Conservation (phyloP, 2,329 filamentous ascomycete species). For the Fonsecaea multimorphosa region DNA sequence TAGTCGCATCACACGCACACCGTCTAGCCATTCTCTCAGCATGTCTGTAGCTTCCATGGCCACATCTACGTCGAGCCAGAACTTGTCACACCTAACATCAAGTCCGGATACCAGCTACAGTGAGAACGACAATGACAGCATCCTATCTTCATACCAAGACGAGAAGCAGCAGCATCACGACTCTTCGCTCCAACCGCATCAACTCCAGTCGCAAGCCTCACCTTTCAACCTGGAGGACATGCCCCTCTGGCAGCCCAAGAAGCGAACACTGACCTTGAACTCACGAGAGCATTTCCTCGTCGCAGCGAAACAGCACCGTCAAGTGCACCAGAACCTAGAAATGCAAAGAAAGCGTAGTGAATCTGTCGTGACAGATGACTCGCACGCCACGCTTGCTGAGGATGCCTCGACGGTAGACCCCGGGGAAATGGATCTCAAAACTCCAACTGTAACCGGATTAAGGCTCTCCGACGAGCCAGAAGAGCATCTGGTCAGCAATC, state of each 20-base stretch:
- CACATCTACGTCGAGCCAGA: conserved; percentile 7
- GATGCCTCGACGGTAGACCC: not conserved
- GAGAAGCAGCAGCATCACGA: conserved; percentile 5
- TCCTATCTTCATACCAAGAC: conserved; percentile 10
- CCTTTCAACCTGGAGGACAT: conserved; percentile 12
- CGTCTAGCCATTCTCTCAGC: conserved; percentile 12
- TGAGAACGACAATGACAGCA: conserved; percentile 11
- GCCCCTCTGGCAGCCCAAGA: conserved; percentile 14
- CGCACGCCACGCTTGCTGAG: conserved; percentile 19
- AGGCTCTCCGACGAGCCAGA: conserved; percentile 1
- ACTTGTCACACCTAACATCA: conserved; percentile 1
- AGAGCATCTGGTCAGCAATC: conserved; percentile 4
- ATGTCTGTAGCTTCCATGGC: conserved; percentile 11
- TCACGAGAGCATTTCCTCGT: conserved; percentile 20
- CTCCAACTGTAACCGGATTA: conserved; percentile 18
- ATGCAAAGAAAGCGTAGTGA: conserved; percentile 14
- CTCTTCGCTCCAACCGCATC: not conserved
- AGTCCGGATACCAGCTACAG: conserved; percentile 11
- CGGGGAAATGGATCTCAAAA: conserved; percentile 29
- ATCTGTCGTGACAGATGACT: conserved; percentile 11
- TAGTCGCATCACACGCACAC: conserved; percentile 15
- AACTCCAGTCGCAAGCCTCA: not conserved
- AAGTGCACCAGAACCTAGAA: conserved; percentile 11
- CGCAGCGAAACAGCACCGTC: conserved; percentile 13
- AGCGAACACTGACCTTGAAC: conserved; percentile 11